Evolutionary conservation across 1,139 yeast species (phyloP).

Genomic region (Saccharomyces hybrid): DNA sequence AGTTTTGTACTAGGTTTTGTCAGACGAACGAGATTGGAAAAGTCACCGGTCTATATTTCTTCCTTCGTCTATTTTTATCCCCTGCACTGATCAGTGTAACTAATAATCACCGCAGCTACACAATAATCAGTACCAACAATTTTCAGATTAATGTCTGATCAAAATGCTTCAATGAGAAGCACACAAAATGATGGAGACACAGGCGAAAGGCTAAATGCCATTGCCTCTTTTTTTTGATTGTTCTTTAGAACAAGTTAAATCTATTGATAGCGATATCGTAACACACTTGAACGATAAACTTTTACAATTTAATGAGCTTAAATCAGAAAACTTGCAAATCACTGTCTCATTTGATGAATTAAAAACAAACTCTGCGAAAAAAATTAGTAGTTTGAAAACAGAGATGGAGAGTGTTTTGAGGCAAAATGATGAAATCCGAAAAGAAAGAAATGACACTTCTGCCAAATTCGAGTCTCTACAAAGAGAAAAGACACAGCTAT

Average conservation of each 20-base stretch:
- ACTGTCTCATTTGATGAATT: slow-evolving; percentile 47
- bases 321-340: slow-evolving; percentile 8
- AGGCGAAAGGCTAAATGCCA: not conserved
- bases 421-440: slow-evolving; percentile 3
- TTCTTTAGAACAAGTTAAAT: not conserved
- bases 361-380: slow-evolving; percentile 34
- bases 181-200: not conserved
- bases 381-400: slow-evolving; percentile 39
- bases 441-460: slow-evolving; percentile 4
- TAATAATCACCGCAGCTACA: not conserved
- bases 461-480: not conserved
- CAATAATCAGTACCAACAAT: not conserved
- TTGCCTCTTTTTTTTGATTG: not conserved
- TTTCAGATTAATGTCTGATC: not conserved
- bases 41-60: not conserved
- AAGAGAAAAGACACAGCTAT: not conserved
- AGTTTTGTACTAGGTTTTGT: not conserved
- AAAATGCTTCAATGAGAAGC: not conserved
- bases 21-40: not conserved
- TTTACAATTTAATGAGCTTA: slow-evolving; percentile 7
- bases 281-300: not conserved
- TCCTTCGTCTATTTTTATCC: not conserved
- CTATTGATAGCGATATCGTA: not conserved
- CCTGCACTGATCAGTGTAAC: not conserved
- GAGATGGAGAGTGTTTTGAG: slow-evolving; percentile 41